Conservation (phyloP, 2,329 filamentous ascomycete species). For the Thyridium curvatum region DNA sequence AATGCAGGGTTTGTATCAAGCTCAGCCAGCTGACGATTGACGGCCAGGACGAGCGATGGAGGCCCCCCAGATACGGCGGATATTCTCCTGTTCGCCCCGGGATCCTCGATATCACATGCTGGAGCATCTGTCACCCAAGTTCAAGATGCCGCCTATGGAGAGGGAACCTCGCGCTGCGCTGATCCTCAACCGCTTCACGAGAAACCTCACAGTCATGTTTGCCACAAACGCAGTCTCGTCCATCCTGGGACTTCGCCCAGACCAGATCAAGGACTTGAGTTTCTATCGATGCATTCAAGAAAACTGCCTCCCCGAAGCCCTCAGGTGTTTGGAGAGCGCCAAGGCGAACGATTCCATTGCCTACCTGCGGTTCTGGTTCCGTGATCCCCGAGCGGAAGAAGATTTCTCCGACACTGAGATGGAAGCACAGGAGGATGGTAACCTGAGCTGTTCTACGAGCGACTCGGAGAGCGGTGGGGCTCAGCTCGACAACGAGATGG, state of each 20-base stretch:
- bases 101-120: slow-evolving; percentile 89
- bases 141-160: slow-evolving; percentile 54
- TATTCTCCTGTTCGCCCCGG: slow-evolving; percentile 74
- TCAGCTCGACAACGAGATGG: slow-evolving; percentile 32
- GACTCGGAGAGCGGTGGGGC: slow-evolving; percentile 28
- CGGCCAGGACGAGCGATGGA: slow-evolving; percentile 64
- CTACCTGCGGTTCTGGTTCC: slow-evolving; percentile 79
- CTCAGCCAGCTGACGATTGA: slow-evolving; percentile 4
- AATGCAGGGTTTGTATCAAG: neutral
- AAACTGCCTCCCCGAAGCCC: slow-evolving; percentile 68
- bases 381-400: slow-evolving; percentile 60
- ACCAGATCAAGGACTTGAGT: slow-evolving; percentile 66
- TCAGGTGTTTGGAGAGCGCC: slow-evolving; percentile 74
- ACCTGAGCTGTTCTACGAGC: slow-evolving; percentile 9
- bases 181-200: slow-evolving; percentile 80
- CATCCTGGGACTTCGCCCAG: slow-evolving; percentile 68
- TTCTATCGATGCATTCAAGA: slow-evolving; percentile 85
- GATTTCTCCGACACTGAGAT: slow-evolving; percentile 34
- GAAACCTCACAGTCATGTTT: slow-evolving; percentile 80
- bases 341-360: slow-evolving; percentile 90
- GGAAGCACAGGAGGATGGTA: slow-evolving; percentile 39
- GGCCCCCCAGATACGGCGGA: slow-evolving; percentile 69
- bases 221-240: slow-evolving; percentile 69
- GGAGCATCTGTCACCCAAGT: slow-evolving; percentile 77
- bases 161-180: slow-evolving; percentile 79